Percentiles rank a stretch among this genome's conserved stretches.
phyloP scores from a whole-genome alignment of 2,329 filamentous ascomycete species.

The Echinosphaeria canescens region DNA sequence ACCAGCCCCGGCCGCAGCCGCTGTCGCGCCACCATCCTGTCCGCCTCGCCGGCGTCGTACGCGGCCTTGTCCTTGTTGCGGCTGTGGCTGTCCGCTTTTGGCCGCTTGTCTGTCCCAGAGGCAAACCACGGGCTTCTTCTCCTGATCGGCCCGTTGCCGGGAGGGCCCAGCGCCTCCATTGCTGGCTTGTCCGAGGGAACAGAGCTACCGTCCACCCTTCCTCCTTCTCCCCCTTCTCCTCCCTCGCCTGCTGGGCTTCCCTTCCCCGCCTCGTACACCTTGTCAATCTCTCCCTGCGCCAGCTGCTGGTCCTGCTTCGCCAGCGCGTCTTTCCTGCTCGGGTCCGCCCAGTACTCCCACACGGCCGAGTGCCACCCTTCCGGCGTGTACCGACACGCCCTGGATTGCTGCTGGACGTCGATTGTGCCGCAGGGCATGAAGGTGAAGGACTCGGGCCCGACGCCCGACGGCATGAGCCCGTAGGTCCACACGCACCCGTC shows the following conservation, averaged over 20 bases:
- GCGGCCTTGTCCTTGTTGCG: not conserved
- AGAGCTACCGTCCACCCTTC: no score
- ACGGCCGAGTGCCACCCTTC: slow-evolving; percentile 8
- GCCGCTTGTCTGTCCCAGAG: no score
- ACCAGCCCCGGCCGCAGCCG: slow-evolving; percentile 23
- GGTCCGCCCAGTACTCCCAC: slow-evolving; percentile 4
- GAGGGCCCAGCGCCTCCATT: no score
- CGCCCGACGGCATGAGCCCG: slow-evolving; percentile 28
- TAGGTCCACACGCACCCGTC: slow-evolving; percentile 46
- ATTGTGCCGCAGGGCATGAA: slow-evolving; percentile 16
- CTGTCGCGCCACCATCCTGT: slow-evolving; percentile 2
- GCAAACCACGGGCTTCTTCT: no score
- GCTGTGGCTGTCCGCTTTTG: no score
- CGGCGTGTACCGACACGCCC: slow-evolving; percentile 7
- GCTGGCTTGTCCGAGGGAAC: no score
- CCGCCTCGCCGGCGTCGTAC: no score
- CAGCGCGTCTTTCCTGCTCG: not conserved
- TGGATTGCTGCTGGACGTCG: slow-evolving; percentile 5
- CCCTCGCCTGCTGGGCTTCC: no score
- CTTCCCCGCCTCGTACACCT: no score
- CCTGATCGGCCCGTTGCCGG: no score
- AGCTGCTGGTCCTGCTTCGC: not conserved
- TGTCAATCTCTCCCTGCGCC: not conserved
- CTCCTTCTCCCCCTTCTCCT: no score
- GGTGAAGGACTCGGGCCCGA: slow-evolving; percentile 38